Conservation (phyloP, 192 early-diverging fungal species). For the Helicostylum pulchrum region DNA sequence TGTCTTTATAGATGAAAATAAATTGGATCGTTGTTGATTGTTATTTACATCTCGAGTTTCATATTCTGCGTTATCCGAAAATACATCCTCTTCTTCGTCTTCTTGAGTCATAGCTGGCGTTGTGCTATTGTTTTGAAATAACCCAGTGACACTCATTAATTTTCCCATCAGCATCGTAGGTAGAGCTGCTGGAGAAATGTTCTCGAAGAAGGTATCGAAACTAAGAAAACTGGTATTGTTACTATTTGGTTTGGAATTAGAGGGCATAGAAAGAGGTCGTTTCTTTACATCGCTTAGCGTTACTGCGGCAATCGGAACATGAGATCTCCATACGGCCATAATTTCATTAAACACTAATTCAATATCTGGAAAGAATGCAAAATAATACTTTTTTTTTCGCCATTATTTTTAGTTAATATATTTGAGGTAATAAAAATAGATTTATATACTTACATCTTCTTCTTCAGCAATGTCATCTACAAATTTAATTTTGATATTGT, state of each 20-base stretch:
- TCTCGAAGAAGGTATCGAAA: background rate
- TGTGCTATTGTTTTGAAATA: background rate
- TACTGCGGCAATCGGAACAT: background rate
- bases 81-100: no score
- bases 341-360: conserved; percentile 32
- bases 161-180: conserved; percentile 14
- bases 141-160: conserved; percentile 4
- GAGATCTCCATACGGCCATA: background rate
- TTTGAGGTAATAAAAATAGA: background rate
- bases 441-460: conserved; percentile 33
- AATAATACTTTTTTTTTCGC: conserved; percentile 50
- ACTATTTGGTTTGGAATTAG: background rate
- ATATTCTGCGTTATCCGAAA: no score
- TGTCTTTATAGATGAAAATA: no score
- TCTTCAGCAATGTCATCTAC: conserved; percentile 42
- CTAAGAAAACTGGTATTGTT: background rate
- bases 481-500: conserved; percentile 48
- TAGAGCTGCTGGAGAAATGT: conserved; percentile 28
- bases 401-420: background rate
- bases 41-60: no score
- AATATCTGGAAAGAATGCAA: conserved; percentile 59
- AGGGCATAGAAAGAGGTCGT: conserved; percentile 23
- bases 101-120: no score
- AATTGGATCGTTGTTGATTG: no score
- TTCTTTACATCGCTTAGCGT: background rate